Conservation (phyloP, 345 rosid species). For the Brassica cretica region DNA sequence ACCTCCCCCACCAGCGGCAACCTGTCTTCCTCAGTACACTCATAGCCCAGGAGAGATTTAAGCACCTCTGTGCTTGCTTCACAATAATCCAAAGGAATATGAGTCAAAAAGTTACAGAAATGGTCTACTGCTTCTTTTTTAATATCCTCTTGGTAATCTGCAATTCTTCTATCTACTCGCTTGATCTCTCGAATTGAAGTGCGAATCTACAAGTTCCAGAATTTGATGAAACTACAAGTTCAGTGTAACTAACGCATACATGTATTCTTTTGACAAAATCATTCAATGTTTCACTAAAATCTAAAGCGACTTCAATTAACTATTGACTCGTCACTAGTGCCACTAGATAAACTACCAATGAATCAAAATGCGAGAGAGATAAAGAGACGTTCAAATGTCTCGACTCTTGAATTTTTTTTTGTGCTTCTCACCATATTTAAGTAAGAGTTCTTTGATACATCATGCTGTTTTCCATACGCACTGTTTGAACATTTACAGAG, state of each 20-base stretch:
- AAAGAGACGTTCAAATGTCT: slow-evolving; percentile 13
- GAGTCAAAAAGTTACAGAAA: too few relatives aligned
- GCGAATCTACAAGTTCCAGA: too few relatives aligned
- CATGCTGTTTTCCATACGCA: neutral
- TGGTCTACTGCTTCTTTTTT: too few relatives aligned
- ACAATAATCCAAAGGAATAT: too few relatives aligned
- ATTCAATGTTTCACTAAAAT: slow-evolving; percentile 12
- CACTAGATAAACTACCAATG: neutral
- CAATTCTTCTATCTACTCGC: too few relatives aligned
- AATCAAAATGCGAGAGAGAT: neutral
- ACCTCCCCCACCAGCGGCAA: too few relatives aligned
- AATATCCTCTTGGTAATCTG: too few relatives aligned
- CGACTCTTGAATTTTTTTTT: neutral
- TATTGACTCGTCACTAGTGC: neutral
- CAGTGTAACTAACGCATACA: slow-evolving; percentile 1
- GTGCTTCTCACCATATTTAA: neutral
- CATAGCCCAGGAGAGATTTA: too few relatives aligned
- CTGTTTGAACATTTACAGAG: neutral
- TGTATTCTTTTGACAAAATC: neutral
- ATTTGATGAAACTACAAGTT: neutral
- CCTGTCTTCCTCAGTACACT: too few relatives aligned
- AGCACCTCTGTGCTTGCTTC: too few relatives aligned
- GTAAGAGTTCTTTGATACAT: too few relatives aligned
- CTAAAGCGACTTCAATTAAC: neutral
- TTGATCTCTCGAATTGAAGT: too few relatives aligned